Evolutionary conservation across 225 moss, liverwort and hornwort genomes (phyloP).

Genomic region (Physcomitrellopsis africana): DNA sequence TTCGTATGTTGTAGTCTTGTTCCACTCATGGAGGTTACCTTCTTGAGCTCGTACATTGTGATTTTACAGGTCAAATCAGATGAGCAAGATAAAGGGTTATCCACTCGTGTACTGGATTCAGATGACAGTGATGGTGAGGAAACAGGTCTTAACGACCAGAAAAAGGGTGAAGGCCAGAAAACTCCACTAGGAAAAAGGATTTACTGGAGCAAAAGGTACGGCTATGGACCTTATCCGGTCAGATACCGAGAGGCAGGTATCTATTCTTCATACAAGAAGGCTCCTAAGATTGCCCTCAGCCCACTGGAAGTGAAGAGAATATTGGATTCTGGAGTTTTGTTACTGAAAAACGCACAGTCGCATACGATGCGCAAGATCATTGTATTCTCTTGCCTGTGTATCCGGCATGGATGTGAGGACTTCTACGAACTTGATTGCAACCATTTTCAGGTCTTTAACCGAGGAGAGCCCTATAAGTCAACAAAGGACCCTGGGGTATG

Average conservation of each 20-base stretch:
- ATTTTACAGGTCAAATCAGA: slow-evolving; percentile 52
- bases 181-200: slow-evolving; percentile 54
- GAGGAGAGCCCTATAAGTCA: slow-evolving; percentile 74
- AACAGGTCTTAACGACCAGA: slow-evolving; percentile 54
- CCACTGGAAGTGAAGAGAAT: slow-evolving; percentile 83
- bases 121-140: slow-evolving; percentile 60
- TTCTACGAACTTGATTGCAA: slow-evolving; percentile 82
- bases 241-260: slow-evolving; percentile 65
- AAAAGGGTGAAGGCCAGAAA: slow-evolving; percentile 63
- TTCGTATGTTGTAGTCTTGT: neutral
- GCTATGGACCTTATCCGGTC: slow-evolving; percentile 65
- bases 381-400: slow-evolving; percentile 83
- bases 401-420: slow-evolving; percentile 91
- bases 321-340: slow-evolving; percentile 80
- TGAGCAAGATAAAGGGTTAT: slow-evolving; percentile 45
- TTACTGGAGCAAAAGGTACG: slow-evolving; percentile 58
- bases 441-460: slow-evolving; percentile 71
- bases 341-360: slow-evolving; percentile 85
- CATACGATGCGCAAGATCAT: slow-evolving; percentile 93
- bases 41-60: slow-evolving; percentile 28
- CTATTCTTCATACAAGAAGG: slow-evolving; percentile 70
- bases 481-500: slow-evolving; percentile 84
- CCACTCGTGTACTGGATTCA: slow-evolving; percentile 53
- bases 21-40: slow-evolving; percentile 24
- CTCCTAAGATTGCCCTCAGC: slow-evolving; percentile 76